These are phyloP conservation scores for Posidonia australis DNA, from an alignment of 106 monocot genomes.

Conservation along the genomic window DNA sequence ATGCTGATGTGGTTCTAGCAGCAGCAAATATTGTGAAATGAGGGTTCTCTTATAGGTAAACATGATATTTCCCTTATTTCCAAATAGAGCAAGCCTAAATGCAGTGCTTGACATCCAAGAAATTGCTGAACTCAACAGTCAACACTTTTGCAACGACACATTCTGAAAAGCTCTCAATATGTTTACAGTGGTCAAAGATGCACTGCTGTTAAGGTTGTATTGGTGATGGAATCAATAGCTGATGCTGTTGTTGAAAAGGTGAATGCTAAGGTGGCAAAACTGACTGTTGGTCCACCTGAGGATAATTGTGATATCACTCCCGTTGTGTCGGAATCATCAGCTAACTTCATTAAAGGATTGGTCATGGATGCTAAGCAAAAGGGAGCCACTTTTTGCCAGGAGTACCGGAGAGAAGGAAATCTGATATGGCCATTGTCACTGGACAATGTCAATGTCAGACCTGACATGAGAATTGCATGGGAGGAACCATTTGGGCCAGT, in stretches of 20 bases:
- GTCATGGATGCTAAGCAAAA: too few species aligned
- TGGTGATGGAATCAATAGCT: constrained; percentile 90
- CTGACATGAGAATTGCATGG: constrained; percentile 98
- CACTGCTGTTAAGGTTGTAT: constrained; percentile 89
- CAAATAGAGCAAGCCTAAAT: background rate
- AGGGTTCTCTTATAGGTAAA: constrained; percentile 94
- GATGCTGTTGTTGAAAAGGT: constrained; percentile 72
- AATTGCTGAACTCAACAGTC: too few species aligned
- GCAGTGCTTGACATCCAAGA: too few species aligned
- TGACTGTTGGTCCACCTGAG: too few species aligned
- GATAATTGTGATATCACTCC: too few species aligned
- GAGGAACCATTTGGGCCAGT: too few species aligned
- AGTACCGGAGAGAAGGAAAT: too few species aligned
- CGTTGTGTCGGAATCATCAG: too few species aligned
- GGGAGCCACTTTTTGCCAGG: too few species aligned
- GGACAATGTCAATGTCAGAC: constrained; percentile 82
- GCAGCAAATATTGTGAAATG: constrained; percentile 93
- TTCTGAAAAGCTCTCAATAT: background rate
- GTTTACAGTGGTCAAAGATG: constrained; percentile 84
- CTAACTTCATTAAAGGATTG: too few species aligned
- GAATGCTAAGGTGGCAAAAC: too few species aligned
- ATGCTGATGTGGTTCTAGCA: constrained; percentile 88
- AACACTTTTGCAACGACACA: background rate
- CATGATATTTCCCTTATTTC: background rate
- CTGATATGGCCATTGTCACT: too few species aligned